A percentile compares a stretch with the other conserved stretches of the same genome.
Evolutionary conservation across 2,329 filamentous ascomycete species (phyloP).

Genomic region (Tolypocladium album): DNA sequence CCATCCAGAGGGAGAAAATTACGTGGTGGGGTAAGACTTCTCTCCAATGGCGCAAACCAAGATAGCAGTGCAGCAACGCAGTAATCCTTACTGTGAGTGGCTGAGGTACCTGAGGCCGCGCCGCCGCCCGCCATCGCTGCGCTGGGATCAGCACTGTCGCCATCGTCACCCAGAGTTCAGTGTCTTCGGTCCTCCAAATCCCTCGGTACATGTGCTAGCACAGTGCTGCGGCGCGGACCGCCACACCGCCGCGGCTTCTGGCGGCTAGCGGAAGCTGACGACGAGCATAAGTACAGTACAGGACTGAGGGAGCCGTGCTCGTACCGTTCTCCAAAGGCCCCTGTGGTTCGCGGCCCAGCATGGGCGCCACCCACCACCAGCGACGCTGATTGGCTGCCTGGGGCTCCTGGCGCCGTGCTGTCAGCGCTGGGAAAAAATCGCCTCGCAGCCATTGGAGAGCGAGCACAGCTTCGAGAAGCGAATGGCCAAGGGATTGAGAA

Average conservation of each 20-base stretch:
- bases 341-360: background rate
- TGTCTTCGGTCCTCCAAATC: background rate
- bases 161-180: background rate
- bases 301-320: background rate
- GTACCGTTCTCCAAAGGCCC: background rate
- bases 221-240: no score
- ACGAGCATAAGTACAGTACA: no score
- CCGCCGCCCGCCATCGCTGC: no score
- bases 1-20: background rate
- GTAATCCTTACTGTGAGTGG: background rate
- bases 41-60: background rate
- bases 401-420: background rate
- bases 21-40: background rate
- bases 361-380: background rate
- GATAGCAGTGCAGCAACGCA: background rate
- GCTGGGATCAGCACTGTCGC: background rate
- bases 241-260: background rate
- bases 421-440: background rate
- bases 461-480: background rate
- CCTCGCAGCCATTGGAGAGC: background rate
- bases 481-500: no score
- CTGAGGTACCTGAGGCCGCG: no score
- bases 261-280: no score
- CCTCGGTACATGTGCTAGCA: background rate
- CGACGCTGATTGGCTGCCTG: background rate